Base-by-base conservation (phyloP, 2,329 filamentous ascomycete genomes). In the Botrytis medusae region DNA sequence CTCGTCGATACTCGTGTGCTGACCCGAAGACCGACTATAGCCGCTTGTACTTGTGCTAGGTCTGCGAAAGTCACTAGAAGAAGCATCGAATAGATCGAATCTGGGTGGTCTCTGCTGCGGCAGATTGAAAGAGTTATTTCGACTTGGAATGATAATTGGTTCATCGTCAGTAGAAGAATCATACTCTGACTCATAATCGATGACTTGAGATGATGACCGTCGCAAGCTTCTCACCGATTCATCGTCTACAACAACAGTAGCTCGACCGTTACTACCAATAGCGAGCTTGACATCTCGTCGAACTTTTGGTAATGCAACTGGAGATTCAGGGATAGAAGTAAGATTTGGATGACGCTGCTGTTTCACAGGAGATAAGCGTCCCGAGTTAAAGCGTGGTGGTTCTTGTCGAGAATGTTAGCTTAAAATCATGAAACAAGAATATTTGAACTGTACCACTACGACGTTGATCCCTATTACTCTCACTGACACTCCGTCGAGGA, bases 161-260 rank as follows among this genome's bases (percentile, higher is more conserved):
- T 91, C 89, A 71, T 91, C 89, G 75, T 91, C 89, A 6, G 86
- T 86, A 0, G 88, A 90, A 1, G 88, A 90, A 3, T 86, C 86
- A 64, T 79, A 77, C 34, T 76, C 85, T 0, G 86, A 86, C 22
- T 84, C 84, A 82, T 84, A 86, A 57, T 82, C 82, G 68, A 81
- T 82, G 59, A 73, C 75, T 44, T 69, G 42, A 40, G 71, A 64
- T 48, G 75, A 62, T 72, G 76, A 63, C 62, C 74, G 63, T 69
- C 77, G 71, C 74, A 73, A 62, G n/a, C 54, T 76, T 70, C 75
- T 75, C 59, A 63, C 75, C 34, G 74, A 65, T 70, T 78, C 62
- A 76, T 78, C 76, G 25, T 75, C 74, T 25, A 80, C 73, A 32
- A 79, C 51, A 20, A 80, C 75, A 48, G 79, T 81, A 9, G 81